phyloP scores from a whole-genome alignment of 768 basidiomycete genomes.

The Vararia minispora region DNA sequence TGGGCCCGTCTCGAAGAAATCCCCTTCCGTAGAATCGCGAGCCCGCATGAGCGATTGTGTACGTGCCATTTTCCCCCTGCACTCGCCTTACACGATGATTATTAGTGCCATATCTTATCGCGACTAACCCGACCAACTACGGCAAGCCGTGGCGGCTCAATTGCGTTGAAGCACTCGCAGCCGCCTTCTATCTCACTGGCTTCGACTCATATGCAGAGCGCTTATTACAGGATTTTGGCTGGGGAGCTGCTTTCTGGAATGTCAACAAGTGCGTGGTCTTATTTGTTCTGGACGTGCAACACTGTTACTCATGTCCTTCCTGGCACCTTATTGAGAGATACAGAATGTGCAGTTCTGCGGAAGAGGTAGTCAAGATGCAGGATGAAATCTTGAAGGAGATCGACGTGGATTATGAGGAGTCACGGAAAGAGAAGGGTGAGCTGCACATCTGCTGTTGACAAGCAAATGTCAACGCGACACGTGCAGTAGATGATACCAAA shows the following conservation, averaged over 20 bases:
- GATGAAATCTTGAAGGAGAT: conserved; percentile 60
- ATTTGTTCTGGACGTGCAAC: background rate
- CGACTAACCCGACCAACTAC: conserved; percentile 96
- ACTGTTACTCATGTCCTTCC: conserved; percentile 1
- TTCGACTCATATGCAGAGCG: conserved; percentile 72
- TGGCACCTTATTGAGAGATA: conserved; percentile 53
- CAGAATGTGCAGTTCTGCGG: conserved; percentile 52
- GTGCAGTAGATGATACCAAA: background rate
- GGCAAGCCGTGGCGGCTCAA: conserved; percentile 95
- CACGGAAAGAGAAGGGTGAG: conserved; percentile 40
- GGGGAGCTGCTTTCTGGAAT: conserved; percentile 81
- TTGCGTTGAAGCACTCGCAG: conserved; percentile 90
- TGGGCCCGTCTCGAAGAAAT: conserved; percentile 96
- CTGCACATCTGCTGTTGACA: conserved; percentile 22
- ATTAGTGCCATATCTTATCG: conserved; percentile 88
- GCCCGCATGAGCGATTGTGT: conserved; percentile 88
- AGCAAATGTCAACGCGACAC: background rate
- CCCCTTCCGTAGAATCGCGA: conserved; percentile 87
- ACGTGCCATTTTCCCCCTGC: conserved; percentile 22
- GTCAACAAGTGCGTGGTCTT: conserved; percentile 57
- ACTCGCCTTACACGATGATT: background rate
- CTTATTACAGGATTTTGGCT: conserved; percentile 74
- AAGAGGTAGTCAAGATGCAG: conserved; percentile 49
- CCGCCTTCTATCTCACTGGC: conserved; percentile 89
- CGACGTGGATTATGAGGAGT: conserved; percentile 47